Evolutionary conservation across 176 grass and related monocot species (phyloP).

Genomic region (Luzula sylvatica): DNA sequence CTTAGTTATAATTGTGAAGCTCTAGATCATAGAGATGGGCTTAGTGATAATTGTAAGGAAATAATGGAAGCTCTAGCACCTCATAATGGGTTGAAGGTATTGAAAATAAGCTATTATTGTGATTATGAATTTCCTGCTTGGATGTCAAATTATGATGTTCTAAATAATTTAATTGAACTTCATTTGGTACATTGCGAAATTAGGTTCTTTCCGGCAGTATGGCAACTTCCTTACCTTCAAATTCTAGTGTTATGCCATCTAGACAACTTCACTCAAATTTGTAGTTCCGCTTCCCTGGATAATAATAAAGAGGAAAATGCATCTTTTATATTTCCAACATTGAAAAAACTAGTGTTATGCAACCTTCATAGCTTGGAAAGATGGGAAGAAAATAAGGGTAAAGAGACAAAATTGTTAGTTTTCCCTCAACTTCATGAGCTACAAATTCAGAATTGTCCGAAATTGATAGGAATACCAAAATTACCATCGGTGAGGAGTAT

Average conservation of each 20-base stretch:
- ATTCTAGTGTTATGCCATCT: neutral
- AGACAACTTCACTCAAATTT: neutral
- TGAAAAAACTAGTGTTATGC: neutral
- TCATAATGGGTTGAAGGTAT: neutral
- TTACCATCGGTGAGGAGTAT: neutral
- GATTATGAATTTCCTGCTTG: conserved; percentile 5
- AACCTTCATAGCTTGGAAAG: neutral
- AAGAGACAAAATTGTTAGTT: neutral
- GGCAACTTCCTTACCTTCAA: conserved; percentile 10
- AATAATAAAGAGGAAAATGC: neutral
- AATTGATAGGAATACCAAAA: neutral
- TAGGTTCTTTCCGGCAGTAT: conserved; percentile 13
- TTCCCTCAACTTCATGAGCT: neutral
- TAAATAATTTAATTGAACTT: conserved; percentile 14
- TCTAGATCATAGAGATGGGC: neutral
- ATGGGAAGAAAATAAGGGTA: neutral
- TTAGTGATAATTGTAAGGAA: neutral
- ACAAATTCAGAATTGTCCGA: neutral
- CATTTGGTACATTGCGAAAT: neutral
- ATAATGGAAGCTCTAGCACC: conserved; percentile 24
- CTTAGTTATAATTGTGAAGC: no score
- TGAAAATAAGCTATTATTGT: neutral
- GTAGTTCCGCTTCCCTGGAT: neutral
- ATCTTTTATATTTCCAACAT: neutral
- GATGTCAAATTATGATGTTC: neutral